Percentiles rank a stretch among this genome's conserved stretches.
Conservation (phyloP, 306 rosid species). For the Fagus crenata region DNA sequence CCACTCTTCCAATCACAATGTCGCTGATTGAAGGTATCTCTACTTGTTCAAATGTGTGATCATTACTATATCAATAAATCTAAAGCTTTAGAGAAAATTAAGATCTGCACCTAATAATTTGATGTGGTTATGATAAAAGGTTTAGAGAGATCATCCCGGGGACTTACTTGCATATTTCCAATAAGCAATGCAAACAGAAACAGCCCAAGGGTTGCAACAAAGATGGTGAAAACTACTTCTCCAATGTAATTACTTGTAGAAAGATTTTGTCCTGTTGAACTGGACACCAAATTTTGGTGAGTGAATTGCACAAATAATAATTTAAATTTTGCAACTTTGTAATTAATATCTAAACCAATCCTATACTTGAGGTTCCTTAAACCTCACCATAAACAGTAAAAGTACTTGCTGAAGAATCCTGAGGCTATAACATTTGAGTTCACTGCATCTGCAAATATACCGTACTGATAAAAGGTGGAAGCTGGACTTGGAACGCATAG, state of each 20-base stretch:
- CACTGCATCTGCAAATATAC: constrained; percentile 76
- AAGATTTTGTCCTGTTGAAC: constrained; percentile 92
- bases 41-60: constrained; percentile 18
- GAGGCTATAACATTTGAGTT: constrained; percentile 62
- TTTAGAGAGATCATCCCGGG: not conserved
- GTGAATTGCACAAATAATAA: not conserved
- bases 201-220: constrained; percentile 77
- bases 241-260: constrained; percentile 80
- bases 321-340: too few species aligned
- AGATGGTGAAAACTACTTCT: constrained; percentile 76
- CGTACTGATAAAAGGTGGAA: constrained; percentile 46
- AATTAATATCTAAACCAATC: too few species aligned
- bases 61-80: not conserved
- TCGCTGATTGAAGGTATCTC: constrained; percentile 89
- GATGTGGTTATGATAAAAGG: too few species aligned
- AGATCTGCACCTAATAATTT: too few species aligned
- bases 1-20: constrained; percentile 89
- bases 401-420: constrained; percentile 71
- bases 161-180: constrained; percentile 90
- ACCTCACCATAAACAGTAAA: constrained; percentile 74
- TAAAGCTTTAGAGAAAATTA: too few species aligned
- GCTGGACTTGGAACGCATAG: constrained; percentile 49
- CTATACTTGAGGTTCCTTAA: constrained; percentile 70
- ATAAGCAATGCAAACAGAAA: constrained; percentile 88
- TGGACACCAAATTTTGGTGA: constrained; percentile 25